These are phyloP conservation scores for Physaria fendleri DNA, from an alignment of 345 rosid species.

Conservation along the genomic window DNA sequence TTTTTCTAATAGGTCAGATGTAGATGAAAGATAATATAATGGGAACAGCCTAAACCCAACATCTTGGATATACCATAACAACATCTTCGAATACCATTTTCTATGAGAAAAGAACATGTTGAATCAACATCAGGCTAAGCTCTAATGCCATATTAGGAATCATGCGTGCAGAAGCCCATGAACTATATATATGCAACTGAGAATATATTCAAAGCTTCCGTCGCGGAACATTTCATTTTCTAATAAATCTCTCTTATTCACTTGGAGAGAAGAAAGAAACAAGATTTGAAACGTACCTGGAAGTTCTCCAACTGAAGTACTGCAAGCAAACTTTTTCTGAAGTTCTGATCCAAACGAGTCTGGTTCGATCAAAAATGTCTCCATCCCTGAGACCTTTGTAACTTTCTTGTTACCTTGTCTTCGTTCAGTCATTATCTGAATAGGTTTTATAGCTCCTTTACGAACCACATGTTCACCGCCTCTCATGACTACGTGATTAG, in stretches of 20 bases:
- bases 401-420: constrained; percentile 94
- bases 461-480: constrained; percentile 72
- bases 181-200: too few relatives aligned
- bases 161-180: too few relatives aligned
- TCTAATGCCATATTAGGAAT: too few relatives aligned
- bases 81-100: too few relatives aligned
- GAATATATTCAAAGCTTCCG: too few relatives aligned
- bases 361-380: constrained; percentile 70
- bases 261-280: neutral
- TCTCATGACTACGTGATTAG: constrained; percentile 62
- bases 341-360: constrained; percentile 87
- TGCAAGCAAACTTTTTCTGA: constrained; percentile 97
- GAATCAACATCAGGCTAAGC: too few relatives aligned
- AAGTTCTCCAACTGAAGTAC: constrained; percentile 74
- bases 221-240: too few relatives aligned
- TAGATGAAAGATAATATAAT: too few relatives aligned
- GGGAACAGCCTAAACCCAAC: too few relatives aligned
- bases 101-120: too few relatives aligned
- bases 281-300: constrained; percentile 41
- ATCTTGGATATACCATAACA: too few relatives aligned
- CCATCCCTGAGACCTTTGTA: constrained; percentile 73
- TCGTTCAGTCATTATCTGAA: constrained; percentile 87
- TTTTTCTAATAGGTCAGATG: too few relatives aligned
- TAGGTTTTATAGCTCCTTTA: constrained; percentile 66
- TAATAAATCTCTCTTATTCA: constrained; percentile 4